phyloP scores from a whole-genome alignment of 1,284 basidiomycete species.

The Puccinia novopanici region DNA sequence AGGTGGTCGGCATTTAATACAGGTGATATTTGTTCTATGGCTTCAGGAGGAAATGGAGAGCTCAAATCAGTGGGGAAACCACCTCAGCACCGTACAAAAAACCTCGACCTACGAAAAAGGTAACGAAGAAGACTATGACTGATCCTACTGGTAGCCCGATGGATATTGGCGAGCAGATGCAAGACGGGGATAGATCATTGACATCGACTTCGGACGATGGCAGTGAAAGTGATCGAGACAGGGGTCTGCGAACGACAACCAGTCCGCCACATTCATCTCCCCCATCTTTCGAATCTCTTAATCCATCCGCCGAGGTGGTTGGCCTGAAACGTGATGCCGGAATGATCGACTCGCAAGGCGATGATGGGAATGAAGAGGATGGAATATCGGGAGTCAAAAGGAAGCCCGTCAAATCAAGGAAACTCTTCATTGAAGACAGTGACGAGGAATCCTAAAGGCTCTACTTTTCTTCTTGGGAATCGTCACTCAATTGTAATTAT shows the following conservation, averaged over 20 bases:
- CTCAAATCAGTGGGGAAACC: conserved; percentile 10
- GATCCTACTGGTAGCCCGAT: neutral
- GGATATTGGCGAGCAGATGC: neutral
- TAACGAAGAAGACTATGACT: neutral
- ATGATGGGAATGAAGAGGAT: conserved; percentile 22
- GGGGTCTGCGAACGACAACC: neutral
- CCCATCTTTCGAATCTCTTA: neutral
- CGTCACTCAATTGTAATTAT: neutral
- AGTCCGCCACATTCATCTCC: conserved; percentile 25
- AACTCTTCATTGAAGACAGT: conserved; percentile 38
- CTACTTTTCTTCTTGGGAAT: neutral
- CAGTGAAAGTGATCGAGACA: conserved; percentile 14
- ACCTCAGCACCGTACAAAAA: neutral
- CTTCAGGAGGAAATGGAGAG: conserved; percentile 21
- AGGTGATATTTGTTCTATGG: neutral
- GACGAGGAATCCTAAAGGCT: conserved; percentile 34
- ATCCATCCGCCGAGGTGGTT: neutral
- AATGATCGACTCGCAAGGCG: neutral
- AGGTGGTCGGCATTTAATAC: neutral
- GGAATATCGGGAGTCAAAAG: conserved; percentile 1
- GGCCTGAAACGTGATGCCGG: conserved; percentile 26
- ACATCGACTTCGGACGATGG: neutral
- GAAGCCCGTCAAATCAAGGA: conserved; percentile 26
- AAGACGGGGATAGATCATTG: conserved; percentile 7
- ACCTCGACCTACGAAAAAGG: neutral